Evolutionary conservation across 306 rosid genomes (phyloP), one percentile per base, ranked within the genome.

Genomic region (Castanopsis chinensis): DNA sequence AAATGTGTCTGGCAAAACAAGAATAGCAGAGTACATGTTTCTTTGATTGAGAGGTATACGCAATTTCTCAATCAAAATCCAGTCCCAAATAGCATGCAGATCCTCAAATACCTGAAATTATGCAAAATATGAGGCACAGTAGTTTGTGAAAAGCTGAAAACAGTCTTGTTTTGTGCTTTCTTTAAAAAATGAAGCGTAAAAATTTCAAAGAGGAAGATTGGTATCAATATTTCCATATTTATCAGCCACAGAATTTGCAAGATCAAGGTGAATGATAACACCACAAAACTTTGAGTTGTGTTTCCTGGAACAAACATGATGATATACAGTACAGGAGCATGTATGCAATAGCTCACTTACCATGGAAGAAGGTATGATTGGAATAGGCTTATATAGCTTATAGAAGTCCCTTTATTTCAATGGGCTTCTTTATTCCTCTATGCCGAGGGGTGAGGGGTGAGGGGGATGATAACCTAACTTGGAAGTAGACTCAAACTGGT

Each of bases 1-100:
- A 90, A 89, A 92, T 90, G 99, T 86, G 76, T 95, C 99, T 51
- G 98, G 96, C 82, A 92, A 73, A 75, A 92, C 96, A 55, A 95
- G 91, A 80, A 95, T 69, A 64, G 92, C 99, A 78, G 98, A 85
- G 77, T 92, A 91, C 92, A 87, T 84, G 80, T 80, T 90, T 89
- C 99, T 90, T 83, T 89, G 90, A 79, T 69, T 83, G 85, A 75
- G 89, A 67, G 97, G 93, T 71, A 95, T 91, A 76, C 86, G 92
- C 86, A 95, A 83, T 76, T 90, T 90, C 82, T 92, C 96, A 72
- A 82, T 84, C 86, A 95, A 89, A 84, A 92, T 90, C 94, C 96
- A 95, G 52, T 95, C 97, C 99, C 99, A 95, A 81, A 95, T 91
- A 77, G 94, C 83, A 76, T 76, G 90, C 77, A 92, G 75, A 77